phyloP scores from a whole-genome alignment of 139 green algal species.

The Picochlorum sp. region DNA sequence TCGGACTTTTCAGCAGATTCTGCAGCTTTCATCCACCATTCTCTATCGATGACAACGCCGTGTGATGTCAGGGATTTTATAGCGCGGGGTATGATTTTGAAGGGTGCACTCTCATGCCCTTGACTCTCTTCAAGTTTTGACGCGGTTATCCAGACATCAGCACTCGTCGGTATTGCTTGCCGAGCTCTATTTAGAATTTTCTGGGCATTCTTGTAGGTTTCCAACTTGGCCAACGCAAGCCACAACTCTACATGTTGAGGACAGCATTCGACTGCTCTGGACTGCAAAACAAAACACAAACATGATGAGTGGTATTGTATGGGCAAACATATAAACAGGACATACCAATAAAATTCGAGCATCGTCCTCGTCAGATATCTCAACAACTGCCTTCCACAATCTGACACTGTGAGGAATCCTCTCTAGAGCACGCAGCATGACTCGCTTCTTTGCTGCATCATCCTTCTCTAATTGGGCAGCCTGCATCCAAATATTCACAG shows the following conservation, averaged over 20 bases:
- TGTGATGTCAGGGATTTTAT: slow-evolving; percentile 67
- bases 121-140: slow-evolving; percentile 94
- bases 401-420: slow-evolving; percentile 74
- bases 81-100: slow-evolving; percentile 59
- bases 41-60: slow-evolving; percentile 84
- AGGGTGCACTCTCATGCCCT: slow-evolving; percentile 64
- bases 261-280: slow-evolving; percentile 93
- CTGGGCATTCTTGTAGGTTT: slow-evolving; percentile 86
- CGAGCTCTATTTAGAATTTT: slow-evolving; percentile 95
- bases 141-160: slow-evolving; percentile 87
- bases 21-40: slow-evolving; percentile 81
- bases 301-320: too few species aligned
- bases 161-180: slow-evolving; percentile 79
- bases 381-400: slow-evolving; percentile 96
- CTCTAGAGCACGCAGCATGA: slow-evolving; percentile 88
- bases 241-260: slow-evolving; percentile 93
- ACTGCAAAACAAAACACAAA: slow-evolving; percentile 37
- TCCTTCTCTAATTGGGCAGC: slow-evolving; percentile 66
- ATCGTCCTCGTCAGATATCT: slow-evolving; percentile 88
- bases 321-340: background rate
- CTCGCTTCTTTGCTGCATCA: slow-evolving; percentile 66
- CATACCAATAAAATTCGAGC: slow-evolving; percentile 42
- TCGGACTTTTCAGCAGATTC: slow-evolving; percentile 61
- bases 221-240: slow-evolving; percentile 89
- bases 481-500: slow-evolving; percentile 88